These are phyloP conservation scores for Ganoderma lingzhi DNA, from an alignment of 1,284 basidiomycete species.

Conservation along the genomic window DNA sequence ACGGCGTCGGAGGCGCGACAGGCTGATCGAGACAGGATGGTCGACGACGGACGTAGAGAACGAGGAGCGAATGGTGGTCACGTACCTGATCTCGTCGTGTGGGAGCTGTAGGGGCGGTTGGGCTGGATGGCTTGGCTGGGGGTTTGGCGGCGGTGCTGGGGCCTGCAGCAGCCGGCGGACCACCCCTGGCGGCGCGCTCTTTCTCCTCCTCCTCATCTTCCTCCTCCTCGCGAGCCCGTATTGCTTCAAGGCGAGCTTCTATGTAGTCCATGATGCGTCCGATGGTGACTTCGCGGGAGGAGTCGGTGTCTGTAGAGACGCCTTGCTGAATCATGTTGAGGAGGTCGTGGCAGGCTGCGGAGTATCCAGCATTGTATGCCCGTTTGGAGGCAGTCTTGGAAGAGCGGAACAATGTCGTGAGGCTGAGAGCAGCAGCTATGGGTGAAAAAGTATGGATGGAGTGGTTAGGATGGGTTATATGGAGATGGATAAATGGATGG, in stretches of 20 bases:
- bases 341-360: slow-evolving; percentile 78
- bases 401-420: slow-evolving; percentile 83
- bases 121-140: slow-evolving; percentile 25
- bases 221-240: slow-evolving; percentile 74
- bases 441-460: neutral
- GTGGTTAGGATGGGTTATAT: neutral
- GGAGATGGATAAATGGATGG: slow-evolving; percentile 7
- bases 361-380: slow-evolving; percentile 80
- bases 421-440: slow-evolving; percentile 78
- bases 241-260: slow-evolving; percentile 66
- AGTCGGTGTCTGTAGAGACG: slow-evolving; percentile 53
- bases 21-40: slow-evolving; percentile 27
- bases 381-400: slow-evolving; percentile 76
- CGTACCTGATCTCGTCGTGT: slow-evolving; percentile 24
- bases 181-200: slow-evolving; percentile 45
- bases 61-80: slow-evolving; percentile 7
- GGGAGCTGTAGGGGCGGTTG: slow-evolving; percentile 17
- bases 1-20: slow-evolving; percentile 28
- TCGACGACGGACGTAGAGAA: slow-evolving; percentile 5
- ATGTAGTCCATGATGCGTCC: slow-evolving; percentile 83
- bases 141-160: slow-evolving; percentile 19
- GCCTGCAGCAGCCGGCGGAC: slow-evolving; percentile 32
- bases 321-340: slow-evolving; percentile 83
- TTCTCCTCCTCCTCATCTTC: slow-evolving; percentile 80
- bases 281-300: slow-evolving; percentile 61